Conservation (phyloP, 192 early-diverging fungal genomes). For the Backusella circina region DNA sequence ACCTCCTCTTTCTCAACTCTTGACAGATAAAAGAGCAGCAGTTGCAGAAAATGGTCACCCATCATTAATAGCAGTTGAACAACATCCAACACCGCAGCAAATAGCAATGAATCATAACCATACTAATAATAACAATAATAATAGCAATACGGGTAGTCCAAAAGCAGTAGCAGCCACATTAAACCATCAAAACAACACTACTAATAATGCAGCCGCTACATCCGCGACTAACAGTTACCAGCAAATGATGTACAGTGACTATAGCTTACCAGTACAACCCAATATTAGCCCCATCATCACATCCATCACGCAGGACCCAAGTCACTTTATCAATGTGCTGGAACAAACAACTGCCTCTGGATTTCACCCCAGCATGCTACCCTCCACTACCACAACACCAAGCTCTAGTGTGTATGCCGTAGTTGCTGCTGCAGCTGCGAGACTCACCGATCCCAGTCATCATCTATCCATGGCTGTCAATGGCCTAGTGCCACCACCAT, state of each 20-base stretch:
- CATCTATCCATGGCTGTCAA: not conserved
- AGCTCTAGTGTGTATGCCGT: not conserved
- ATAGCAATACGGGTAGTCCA: not conserved
- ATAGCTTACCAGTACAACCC: not conserved
- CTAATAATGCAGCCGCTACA: not conserved
- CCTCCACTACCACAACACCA: not conserved
- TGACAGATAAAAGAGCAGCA: not conserved
- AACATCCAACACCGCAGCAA: not conserved
- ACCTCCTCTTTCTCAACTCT: slow-evolving; percentile 6
- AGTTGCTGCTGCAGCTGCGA: not conserved
- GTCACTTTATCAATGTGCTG: not conserved
- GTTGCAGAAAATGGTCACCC: not conserved
- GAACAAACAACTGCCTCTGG: not conserved
- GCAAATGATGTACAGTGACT: not conserved
- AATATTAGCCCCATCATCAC: not conserved
- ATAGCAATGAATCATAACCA: not conserved
- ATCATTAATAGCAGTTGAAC: not conserved
- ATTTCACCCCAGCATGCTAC: not conserved
- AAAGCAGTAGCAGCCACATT: not conserved
- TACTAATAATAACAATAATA: not conserved
- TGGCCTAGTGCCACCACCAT: not conserved
- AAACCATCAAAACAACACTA: too few species aligned
- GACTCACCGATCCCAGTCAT: not conserved
- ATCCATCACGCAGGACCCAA: not conserved
- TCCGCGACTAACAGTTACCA: not conserved